These are phyloP conservation scores for Leccinum pseudoinsigne DNA, from an alignment of 1,284 basidiomycete genomes.

Conservation along the genomic window DNA sequence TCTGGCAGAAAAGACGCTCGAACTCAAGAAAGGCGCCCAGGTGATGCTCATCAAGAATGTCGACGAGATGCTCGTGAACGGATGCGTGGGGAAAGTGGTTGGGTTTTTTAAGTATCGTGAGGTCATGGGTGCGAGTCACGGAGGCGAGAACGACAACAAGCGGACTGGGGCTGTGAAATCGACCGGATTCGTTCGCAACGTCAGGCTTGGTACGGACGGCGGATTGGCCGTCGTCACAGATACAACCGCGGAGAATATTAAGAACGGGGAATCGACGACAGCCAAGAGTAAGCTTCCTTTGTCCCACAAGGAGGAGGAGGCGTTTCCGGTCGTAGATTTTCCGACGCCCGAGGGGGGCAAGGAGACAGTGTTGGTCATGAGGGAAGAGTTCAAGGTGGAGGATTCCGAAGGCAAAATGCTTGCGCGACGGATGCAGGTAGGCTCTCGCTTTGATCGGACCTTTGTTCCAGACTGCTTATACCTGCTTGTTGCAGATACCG, in stretches of 20 bases:
- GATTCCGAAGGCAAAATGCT: conserved; percentile 66
- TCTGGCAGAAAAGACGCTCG: conserved; percentile 49
- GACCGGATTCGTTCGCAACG: conserved; percentile 30
- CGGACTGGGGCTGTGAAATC: conserved; percentile 14
- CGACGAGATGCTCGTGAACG: conserved; percentile 72
- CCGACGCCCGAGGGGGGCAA: too few relatives aligned
- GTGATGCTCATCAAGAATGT: conserved; percentile 77
- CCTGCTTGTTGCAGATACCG: conserved; percentile 42
- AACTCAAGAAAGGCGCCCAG: conserved; percentile 56
- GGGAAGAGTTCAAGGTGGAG: conserved; percentile 44
- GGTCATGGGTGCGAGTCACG: conserved; percentile 16
- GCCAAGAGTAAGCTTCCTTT: conserved; percentile 3
- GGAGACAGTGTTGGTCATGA: too few relatives aligned
- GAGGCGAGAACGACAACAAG: conserved; percentile 21
- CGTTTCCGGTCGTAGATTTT: too few relatives aligned
- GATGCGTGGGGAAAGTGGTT: conserved; percentile 57
- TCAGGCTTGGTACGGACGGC: conserved; percentile 13
- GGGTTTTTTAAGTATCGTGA: conserved; percentile 44
- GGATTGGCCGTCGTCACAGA: conserved; percentile 1
- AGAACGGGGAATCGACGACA: conserved; percentile 5
- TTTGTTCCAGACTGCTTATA: neutral
- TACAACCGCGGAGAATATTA: conserved; percentile 6
- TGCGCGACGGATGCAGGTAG: conserved; percentile 52
- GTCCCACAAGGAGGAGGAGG: too few relatives aligned
- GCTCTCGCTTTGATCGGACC: neutral